phyloP scores from a whole-genome alignment of 352 stramenopile genomes.

The Globisporangium takayamanum region DNA sequence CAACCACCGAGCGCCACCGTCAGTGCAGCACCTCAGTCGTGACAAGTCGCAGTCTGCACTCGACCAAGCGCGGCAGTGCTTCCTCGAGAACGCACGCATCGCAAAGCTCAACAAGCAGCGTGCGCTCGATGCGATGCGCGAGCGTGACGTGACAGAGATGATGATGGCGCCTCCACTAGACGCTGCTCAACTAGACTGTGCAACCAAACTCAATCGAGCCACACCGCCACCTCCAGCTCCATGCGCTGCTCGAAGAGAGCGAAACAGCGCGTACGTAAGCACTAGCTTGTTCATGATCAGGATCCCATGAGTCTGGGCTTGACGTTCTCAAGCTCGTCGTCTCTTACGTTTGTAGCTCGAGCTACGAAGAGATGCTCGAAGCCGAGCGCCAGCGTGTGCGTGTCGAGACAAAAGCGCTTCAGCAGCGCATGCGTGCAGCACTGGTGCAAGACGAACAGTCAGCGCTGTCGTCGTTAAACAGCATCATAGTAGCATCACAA shows the following conservation, averaged over 20 bases:
- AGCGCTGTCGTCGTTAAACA: not conserved
- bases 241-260: not conserved
- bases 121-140: slow-evolving; percentile 16
- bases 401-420: slow-evolving; percentile 41
- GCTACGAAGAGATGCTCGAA: slow-evolving; percentile 38
- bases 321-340: not conserved
- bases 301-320: not conserved
- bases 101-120: slow-evolving; percentile 23
- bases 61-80: slow-evolving; percentile 11
- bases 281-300: not conserved
- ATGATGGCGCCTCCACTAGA: not conserved
- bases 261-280: slow-evolving; percentile 8
- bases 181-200: not conserved
- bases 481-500: not conserved
- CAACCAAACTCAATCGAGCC: not conserved
- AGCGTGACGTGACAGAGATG: not conserved
- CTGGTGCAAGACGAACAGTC: not conserved
- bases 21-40: no score
- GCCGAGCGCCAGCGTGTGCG: slow-evolving; percentile 34
- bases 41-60: not conserved
- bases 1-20: not conserved
- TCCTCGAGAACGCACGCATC: slow-evolving; percentile 21
- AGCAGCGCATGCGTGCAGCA: slow-evolving; percentile 42
- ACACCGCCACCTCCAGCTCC: not conserved
- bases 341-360: slow-evolving; percentile 6